These are phyloP conservation scores for Yamadazyma dushanensis DNA, from an alignment of 1,139 yeast genomes.

Conservation along the genomic window DNA sequence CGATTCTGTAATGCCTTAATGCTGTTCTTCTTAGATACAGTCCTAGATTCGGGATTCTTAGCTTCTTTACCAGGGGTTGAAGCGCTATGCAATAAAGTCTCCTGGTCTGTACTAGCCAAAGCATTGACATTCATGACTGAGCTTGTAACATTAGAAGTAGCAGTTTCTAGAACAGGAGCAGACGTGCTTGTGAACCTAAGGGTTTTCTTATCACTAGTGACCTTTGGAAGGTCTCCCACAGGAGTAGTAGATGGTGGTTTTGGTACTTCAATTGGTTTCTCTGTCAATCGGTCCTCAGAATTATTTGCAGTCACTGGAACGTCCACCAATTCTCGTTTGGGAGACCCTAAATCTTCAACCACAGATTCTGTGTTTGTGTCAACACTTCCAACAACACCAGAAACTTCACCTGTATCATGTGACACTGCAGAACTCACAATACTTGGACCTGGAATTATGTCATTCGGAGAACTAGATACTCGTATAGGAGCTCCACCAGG, in stretches of 20 bases:
- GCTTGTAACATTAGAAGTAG: conserved; percentile 27
- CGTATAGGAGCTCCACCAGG: neutral
- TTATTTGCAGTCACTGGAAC: neutral
- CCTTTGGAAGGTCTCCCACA: conserved; percentile 21
- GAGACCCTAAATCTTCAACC: neutral
- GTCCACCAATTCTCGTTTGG: neutral
- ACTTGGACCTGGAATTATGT: no score
- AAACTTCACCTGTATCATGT: no score
- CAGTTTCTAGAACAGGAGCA: conserved; percentile 17
- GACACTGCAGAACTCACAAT: no score
- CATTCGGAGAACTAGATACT: neutral
- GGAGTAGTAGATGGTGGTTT: neutral
- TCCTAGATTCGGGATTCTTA: neutral
- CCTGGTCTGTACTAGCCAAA: conserved; percentile 23
- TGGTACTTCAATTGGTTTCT: neutral
- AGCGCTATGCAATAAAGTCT: neutral
- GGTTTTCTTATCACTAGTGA: conserved; percentile 33
- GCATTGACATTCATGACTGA: conserved; percentile 37
- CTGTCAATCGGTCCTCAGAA: neutral
- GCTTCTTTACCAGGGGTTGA: conserved; percentile 4
- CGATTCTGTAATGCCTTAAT: conserved; percentile 22
- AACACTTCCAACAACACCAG: no score
- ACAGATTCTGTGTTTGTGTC: no score
- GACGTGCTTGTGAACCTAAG: conserved; percentile 28
- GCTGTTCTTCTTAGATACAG: conserved; percentile 9